These are phyloP conservation scores for Oryza glaberrima DNA, from an alignment of 176 grass and related monocot genomes.

Conservation along the genomic window DNA sequence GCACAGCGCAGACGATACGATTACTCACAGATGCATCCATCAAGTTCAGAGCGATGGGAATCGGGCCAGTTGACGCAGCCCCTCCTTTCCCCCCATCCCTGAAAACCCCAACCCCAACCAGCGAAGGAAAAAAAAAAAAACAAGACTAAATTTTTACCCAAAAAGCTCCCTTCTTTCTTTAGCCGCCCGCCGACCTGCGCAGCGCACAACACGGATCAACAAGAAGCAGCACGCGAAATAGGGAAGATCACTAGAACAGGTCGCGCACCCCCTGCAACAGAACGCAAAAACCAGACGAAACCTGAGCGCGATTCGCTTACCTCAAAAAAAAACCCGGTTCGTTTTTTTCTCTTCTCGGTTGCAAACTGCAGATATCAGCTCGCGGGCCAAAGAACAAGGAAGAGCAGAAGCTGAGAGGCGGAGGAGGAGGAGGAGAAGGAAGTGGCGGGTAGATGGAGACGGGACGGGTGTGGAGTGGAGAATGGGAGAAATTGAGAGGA, in stretches of 20 bases:
- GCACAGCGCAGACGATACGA: too few species aligned
- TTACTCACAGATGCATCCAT: constrained; percentile 65
- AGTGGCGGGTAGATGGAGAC: neutral
- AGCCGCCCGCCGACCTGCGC: constrained; percentile 12
- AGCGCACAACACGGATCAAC: constrained; percentile 46
- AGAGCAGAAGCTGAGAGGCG: neutral
- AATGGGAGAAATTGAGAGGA: constrained; percentile 38
- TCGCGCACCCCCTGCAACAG: constrained; percentile 2
- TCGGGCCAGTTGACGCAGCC: constrained; percentile 44
- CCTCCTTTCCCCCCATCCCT: constrained; percentile 44
- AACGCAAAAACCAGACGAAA: neutral
- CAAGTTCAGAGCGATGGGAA: constrained; percentile 58
- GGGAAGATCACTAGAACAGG: neutral
- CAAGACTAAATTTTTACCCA: neutral
- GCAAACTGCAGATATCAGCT: too few species aligned
- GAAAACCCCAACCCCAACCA: constrained; percentile 31
- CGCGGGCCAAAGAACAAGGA: neutral
- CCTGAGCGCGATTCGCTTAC: constrained; percentile 18
- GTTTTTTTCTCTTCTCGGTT: neutral
- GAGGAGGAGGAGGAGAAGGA: neutral
- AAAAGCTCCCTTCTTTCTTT: constrained; percentile 28
- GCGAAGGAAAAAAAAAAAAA: neutral
- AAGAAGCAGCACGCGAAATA: constrained; percentile 33
- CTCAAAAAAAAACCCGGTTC: neutral
- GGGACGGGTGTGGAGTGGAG: constrained; percentile 23